Conservation (phyloP, 2,329 filamentous ascomycete species). For the Penicillium sp. region DNA sequence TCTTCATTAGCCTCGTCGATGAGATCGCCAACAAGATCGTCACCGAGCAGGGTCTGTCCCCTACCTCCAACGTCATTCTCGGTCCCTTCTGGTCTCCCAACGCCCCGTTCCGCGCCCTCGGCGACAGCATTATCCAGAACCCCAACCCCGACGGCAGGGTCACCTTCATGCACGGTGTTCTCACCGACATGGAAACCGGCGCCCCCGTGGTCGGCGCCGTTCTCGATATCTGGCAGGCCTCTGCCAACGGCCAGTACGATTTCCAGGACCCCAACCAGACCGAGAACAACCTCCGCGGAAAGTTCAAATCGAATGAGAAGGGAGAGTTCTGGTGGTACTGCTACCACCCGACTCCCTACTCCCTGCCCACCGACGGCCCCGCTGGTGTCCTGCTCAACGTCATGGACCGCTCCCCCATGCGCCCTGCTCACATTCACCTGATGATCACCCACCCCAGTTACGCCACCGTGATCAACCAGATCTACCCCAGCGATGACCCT, state of each 20-base stretch:
- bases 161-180: slow-evolving; percentile 67
- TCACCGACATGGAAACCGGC: slow-evolving; percentile 64
- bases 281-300: slow-evolving; percentile 73
- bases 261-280: slow-evolving; percentile 71
- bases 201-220: slow-evolving; percentile 66
- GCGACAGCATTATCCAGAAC: slow-evolving; percentile 65
- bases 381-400: slow-evolving; percentile 53
- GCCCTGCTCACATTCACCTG: slow-evolving; percentile 61
- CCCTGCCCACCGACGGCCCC: slow-evolving; percentile 64
- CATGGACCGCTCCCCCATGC: slow-evolving; percentile 59
- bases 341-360: slow-evolving; percentile 73
- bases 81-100: slow-evolving; percentile 77
- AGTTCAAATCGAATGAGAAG: slow-evolving; percentile 68
- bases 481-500: slow-evolving; percentile 59
- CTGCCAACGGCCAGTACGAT: slow-evolving; percentile 72
- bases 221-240: slow-evolving; percentile 77
- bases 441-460: slow-evolving; percentile 57
- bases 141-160: slow-evolving; percentile 56
- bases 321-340: slow-evolving; percentile 69
- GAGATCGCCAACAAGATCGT: slow-evolving; percentile 71
- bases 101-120: slow-evolving; percentile 68
- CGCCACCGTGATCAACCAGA: slow-evolving; percentile 57
- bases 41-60: slow-evolving; percentile 59
- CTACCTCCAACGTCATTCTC: slow-evolving; percentile 73
- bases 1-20: slow-evolving; percentile 58